Conservation (phyloP, 2,329 filamentous ascomycete genomes). For the Mycosphaerella sp. region DNA sequence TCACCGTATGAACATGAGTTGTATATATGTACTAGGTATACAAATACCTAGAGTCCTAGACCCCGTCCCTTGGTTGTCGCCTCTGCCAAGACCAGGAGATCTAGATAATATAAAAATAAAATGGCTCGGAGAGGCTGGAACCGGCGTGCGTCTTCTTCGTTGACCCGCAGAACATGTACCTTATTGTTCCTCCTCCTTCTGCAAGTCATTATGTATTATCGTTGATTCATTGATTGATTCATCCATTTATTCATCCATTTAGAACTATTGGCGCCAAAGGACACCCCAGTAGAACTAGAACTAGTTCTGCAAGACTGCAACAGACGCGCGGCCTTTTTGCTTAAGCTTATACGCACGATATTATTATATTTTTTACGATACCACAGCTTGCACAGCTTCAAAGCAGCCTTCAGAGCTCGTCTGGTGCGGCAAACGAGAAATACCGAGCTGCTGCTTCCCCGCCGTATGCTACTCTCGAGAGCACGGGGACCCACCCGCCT, state of each 20-base stretch:
- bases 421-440: no score
- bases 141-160: constrained; percentile 5
- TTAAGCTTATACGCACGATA: background rate
- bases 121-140: constrained; percentile 2
- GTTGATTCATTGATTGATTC: no score
- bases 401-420: no score
- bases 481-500: constrained; percentile 17
- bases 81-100: constrained; percentile 11
- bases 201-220: no score
- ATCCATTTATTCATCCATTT: no score
- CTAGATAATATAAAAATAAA: background rate
- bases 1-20: no score
- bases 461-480: constrained; percentile 6
- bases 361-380: constrained; percentile 2
- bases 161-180: constrained; percentile 8
- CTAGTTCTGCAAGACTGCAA: no score
- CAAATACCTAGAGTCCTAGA: no score
- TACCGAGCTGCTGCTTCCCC: no score
- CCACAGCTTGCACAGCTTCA: constrained; percentile 3
- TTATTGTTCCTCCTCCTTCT: constrained; percentile 4
- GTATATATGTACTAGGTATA: no score
- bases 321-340: constrained; percentile 10
- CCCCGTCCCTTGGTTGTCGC: no score
- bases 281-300: no score
- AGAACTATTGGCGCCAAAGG: constrained; percentile 7